A percentile compares a stretch with the other conserved stretches of the same genome.
Conservation (phyloP, 345 rosid species). For the Garcia nutans region DNA sequence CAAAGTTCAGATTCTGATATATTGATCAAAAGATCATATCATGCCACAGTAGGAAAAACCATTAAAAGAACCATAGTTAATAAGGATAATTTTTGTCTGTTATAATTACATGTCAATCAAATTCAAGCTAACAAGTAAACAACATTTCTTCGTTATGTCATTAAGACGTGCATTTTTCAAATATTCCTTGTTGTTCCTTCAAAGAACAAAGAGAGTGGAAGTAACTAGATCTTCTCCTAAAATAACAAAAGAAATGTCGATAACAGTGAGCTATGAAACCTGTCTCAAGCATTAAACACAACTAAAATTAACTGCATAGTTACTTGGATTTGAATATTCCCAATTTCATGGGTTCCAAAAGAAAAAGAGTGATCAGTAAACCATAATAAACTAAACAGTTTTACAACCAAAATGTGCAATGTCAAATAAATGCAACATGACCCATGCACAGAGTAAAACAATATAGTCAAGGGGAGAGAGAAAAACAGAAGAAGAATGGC, state of each 20-base stretch:
- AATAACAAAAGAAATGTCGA: neutral
- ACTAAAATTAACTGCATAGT: neutral
- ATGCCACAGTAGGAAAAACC: neutral
- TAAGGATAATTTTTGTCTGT: neutral
- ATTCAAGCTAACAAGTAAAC: neutral
- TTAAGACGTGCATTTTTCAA: neutral
- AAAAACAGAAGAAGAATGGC: neutral
- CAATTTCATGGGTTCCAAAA: neutral
- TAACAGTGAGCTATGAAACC: neutral
- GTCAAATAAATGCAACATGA: neutral
- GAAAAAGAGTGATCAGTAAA: neutral
- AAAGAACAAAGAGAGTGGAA: neutral
- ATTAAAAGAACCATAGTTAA: slow-evolving; percentile 9
- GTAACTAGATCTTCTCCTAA: neutral
- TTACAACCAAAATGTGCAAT: neutral
- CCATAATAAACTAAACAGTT: neutral
- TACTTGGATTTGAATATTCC: neutral
- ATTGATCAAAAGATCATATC: slow-evolving; percentile 17
- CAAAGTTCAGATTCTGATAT: slow-evolving; percentile 53
- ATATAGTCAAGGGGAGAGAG: neutral
- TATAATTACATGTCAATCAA: neutral
- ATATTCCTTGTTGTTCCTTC: neutral
- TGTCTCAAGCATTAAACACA: neutral
- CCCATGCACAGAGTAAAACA: neutral
- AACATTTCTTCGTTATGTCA: neutral